Base-by-base conservation (phyloP, 352 stramenopile genomes). In the Phytophthora palmivora region DNA sequence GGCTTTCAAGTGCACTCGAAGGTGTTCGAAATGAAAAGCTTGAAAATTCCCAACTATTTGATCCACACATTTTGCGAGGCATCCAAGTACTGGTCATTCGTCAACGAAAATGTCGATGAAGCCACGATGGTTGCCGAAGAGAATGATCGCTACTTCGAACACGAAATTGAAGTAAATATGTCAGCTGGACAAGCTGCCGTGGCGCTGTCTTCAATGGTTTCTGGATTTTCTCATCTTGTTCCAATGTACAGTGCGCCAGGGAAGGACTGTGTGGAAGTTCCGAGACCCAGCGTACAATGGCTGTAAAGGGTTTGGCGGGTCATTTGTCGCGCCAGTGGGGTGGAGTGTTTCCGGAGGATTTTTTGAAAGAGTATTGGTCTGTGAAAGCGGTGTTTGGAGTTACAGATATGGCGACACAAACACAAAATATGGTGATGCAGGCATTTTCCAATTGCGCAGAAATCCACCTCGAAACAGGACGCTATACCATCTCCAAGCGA, bases 51-150 rank as follows among this genome's bases (percentile, higher is more conserved):
- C 18, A 58, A 81, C 41, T 92, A 92, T 50, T 60, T 80, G 44
- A 75, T 93, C 49, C 64, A 79, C 16, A 81, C 88, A 12, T 95
- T 91, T 59, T 87, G 73, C 26, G 74, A 86, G 15, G 84, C 87
- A 2, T 83, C 82, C 1, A 86, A 94, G 37, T 91, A 91, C 55
- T 62, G 76, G 7, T 78, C 83, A 1, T 94, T 94, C 39, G 47
- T 90, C 6, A 76, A 90, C 11, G 82, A 92, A 52, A 94, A 91
- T 43, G 56, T 88, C 6, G 78, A 79, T 16, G 85, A 92, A 67
- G 76, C 69, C 11, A 75, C 15, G n/a, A 70, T 56, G 56, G 63
- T 63, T 16, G 69, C n/a, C 11, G 70, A 74, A 43, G 70, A 82
- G 19, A 69, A 50, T 42, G 52, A 79, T 21, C 39, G 53, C 6